Percentiles rank a stretch among this genome's conserved stretches.
Conservation (phyloP, 176 grass and related monocot species). For the Aegilops tauschii region DNA sequence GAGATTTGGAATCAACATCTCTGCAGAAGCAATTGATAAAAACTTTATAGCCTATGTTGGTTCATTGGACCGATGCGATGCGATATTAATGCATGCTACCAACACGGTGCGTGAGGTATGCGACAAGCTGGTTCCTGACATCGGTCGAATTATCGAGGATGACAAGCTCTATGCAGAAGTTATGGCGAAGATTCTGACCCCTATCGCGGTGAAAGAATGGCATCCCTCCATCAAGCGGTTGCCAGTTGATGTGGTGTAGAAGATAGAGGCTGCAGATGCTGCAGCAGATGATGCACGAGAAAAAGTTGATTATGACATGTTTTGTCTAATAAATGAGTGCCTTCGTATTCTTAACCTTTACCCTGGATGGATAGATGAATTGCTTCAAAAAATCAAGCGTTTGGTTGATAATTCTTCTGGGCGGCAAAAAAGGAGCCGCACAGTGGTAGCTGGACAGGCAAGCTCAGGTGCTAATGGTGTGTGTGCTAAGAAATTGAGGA, state of each 20-base stretch:
- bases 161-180: neutral
- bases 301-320: neutral
- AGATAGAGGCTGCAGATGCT: neutral
- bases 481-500: too few relatives aligned
- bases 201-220: neutral
- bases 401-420: too few relatives aligned
- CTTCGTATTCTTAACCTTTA: too few relatives aligned
- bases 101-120: neutral
- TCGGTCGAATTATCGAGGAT: neutral
- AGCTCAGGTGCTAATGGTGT: too few relatives aligned
- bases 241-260: neutral
- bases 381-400: too few relatives aligned
- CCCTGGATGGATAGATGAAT: too few relatives aligned
- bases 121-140: neutral
- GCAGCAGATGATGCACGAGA: neutral
- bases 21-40: neutral
- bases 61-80: neutral
- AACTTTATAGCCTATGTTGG: neutral
- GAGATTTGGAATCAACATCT: neutral
- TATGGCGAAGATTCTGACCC: conserved; percentile 8
- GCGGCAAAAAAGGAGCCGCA: too few relatives aligned
- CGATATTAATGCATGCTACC: neutral
- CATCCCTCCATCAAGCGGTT: neutral
- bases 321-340: neutral
- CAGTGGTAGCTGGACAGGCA: too few relatives aligned